A percentile compares a stretch with the other conserved stretches of the same genome.
These are phyloP conservation scores for Teratosphaeriaceae sp. DNA, from an alignment of 2,329 filamentous ascomycete species.

Conservation along the genomic window DNA sequence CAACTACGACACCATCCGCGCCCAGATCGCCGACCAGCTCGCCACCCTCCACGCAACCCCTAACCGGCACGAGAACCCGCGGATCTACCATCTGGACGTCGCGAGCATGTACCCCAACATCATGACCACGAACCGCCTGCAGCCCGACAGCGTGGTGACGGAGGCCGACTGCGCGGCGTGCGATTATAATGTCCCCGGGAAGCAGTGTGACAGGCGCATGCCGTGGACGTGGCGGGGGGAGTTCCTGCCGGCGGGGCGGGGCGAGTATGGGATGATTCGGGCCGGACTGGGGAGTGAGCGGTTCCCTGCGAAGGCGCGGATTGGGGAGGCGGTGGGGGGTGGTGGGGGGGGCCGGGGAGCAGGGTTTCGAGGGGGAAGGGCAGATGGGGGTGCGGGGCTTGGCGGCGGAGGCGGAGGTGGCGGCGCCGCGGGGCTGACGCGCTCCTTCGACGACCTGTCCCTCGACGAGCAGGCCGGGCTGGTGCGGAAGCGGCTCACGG, in stretches of 20 bases:
- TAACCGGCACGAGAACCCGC: slow-evolving; percentile 73
- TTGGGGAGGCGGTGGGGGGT: no score
- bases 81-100: slow-evolving; percentile 97
- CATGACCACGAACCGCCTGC: slow-evolving; percentile 97
- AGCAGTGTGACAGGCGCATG: slow-evolving; percentile 89
- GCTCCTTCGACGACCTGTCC: slow-evolving; percentile 74
- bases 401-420: no score
- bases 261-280: slow-evolving; percentile 99
- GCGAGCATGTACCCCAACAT: slow-evolving; percentile 99
- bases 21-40: slow-evolving; percentile 68
- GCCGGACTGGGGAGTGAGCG: slow-evolving; percentile 85
- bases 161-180: slow-evolving; percentile 95
- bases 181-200: slow-evolving; percentile 95
- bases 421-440: slow-evolving; percentile 60
- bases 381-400: no score
- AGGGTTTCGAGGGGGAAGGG: no score
- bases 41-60: slow-evolving; percentile 71
- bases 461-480: slow-evolving; percentile 74
- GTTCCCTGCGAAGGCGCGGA: slow-evolving; percentile 78
- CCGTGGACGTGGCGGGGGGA: slow-evolving; percentile 99
- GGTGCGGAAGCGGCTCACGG: slow-evolving; percentile 78
- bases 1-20: slow-evolving; percentile 59
- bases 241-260: slow-evolving; percentile 88
- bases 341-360: no score
- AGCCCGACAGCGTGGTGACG: slow-evolving; percentile 98